These are phyloP conservation scores for Santalum album DNA, from an alignment of 164 flowering plant species.

Conservation along the genomic window DNA sequence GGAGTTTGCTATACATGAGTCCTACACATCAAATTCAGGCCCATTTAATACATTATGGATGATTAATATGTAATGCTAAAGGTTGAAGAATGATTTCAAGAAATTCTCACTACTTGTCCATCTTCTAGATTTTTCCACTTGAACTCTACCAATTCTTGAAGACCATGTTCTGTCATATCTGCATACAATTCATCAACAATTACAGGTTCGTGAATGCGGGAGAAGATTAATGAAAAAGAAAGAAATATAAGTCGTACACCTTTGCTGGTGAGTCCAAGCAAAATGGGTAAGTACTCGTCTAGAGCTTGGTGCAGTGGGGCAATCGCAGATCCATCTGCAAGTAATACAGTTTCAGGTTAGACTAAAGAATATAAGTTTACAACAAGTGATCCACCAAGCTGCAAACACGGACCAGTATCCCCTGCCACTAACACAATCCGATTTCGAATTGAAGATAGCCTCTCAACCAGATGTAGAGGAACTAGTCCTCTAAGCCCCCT, in stretches of 20 bases:
- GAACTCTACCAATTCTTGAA: constrained; percentile 60
- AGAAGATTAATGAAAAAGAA: no score
- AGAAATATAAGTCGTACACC: constrained; percentile 26
- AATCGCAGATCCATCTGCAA: constrained; percentile 61
- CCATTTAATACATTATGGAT: not conserved
- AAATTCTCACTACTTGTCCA: constrained; percentile 37
- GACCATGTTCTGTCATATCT: constrained; percentile 37
- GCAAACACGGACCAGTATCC: constrained; percentile 41
- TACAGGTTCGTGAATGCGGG: no score
- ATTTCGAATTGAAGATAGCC: constrained; percentile 42
- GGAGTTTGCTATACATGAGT: constrained; percentile 43
- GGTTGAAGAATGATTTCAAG: not conserved
- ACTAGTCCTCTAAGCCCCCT: constrained; percentile 49
- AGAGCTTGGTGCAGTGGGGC: constrained; percentile 45
- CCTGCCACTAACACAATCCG: constrained; percentile 63
- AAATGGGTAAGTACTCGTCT: constrained; percentile 64
- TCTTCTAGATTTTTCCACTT: constrained; percentile 64
- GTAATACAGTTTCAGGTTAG: not conserved
- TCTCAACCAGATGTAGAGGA: constrained; percentile 43
- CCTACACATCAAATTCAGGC: constrained; percentile 36
- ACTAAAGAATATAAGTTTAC: not conserved
- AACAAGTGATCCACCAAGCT: not conserved
- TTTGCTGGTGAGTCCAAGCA: constrained; percentile 65
- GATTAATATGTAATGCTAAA: not conserved
- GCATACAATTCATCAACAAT: not conserved